Evolutionary conservation across 2,329 filamentous ascomycete species (phyloP).

Genomic region (Cytospora piceae): DNA sequence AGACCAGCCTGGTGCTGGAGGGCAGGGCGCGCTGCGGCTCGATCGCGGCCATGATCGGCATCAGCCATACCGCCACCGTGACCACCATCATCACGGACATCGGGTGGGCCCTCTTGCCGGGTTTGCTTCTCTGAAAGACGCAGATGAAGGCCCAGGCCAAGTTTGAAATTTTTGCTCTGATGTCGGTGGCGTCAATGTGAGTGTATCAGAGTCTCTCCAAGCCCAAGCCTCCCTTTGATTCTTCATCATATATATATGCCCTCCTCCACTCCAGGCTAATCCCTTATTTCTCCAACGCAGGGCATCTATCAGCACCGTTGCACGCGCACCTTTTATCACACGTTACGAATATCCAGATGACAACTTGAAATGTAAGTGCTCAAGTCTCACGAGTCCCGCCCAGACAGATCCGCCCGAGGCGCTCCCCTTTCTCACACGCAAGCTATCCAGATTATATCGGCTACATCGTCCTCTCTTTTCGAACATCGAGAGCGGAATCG

Average conservation of each 20-base stretch:
- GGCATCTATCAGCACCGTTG: conserved; percentile 35
- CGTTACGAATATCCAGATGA: conserved; percentile 32
- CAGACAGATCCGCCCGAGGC: too few relatives aligned
- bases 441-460: conserved; percentile 32
- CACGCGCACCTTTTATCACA: conserved; percentile 34
- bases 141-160: conserved; percentile 27
- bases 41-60: conserved; percentile 6
- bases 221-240: too few relatives aligned
- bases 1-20: conserved; percentile 1
- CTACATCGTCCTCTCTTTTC: conserved; percentile 34
- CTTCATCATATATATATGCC: neutral
- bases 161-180: conserved; percentile 32
- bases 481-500: conserved; percentile 32
- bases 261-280: too few relatives aligned
- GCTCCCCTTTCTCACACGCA: neutral
- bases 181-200: conserved; percentile 37
- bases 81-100: neutral
- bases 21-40: neutral
- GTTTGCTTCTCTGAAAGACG: conserved; percentile 11
- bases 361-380: conserved; percentile 31
- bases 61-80: conserved; percentile 8
- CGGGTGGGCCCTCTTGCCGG: neutral
- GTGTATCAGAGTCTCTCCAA: conserved; percentile 7
- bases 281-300: conserved; percentile 11
- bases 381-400: neutral